Conservation (phyloP, 139 green algal species). For the Chlamydomonas asymmetrica region DNA sequence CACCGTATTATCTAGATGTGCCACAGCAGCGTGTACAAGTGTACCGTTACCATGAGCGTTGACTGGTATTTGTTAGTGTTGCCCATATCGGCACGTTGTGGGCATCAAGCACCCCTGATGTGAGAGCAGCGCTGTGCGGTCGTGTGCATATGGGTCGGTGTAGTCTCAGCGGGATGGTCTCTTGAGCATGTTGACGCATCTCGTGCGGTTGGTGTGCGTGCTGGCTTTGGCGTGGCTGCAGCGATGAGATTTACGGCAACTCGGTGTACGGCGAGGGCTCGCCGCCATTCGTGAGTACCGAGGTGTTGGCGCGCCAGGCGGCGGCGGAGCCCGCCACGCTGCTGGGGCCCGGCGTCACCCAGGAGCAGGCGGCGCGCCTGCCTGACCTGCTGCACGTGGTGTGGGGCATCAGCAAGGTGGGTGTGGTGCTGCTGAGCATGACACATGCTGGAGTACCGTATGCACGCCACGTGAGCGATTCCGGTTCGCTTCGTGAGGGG, state of each 20-base stretch:
- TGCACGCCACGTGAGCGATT: no score
- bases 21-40: no score
- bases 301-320: conserved; percentile 44
- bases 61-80: no score
- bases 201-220: not conserved
- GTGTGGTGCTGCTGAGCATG: not conserved
- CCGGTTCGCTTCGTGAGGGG: no score
- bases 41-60: no score
- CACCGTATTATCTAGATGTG: no score
- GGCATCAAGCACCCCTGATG: no score
- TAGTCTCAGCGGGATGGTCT: no score
- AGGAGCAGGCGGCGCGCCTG: conserved; percentile 19
- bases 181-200: not conserved
- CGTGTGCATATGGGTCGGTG: no score
- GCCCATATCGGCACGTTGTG: no score
- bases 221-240: conserved; percentile 22
- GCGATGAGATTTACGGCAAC: conserved; percentile 81
- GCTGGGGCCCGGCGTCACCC: conserved; percentile 18
- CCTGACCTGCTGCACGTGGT: conserved; percentile 49
- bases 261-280: conserved; percentile 52
- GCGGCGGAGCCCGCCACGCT: conserved; percentile 14
- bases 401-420: conserved; percentile 32
- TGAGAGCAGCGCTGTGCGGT: no score
- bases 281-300: conserved; percentile 38
- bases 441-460: not conserved